Base-by-base conservation (phyloP, 768 basidiomycete species). In the Trametes cinnabarina region DNA sequence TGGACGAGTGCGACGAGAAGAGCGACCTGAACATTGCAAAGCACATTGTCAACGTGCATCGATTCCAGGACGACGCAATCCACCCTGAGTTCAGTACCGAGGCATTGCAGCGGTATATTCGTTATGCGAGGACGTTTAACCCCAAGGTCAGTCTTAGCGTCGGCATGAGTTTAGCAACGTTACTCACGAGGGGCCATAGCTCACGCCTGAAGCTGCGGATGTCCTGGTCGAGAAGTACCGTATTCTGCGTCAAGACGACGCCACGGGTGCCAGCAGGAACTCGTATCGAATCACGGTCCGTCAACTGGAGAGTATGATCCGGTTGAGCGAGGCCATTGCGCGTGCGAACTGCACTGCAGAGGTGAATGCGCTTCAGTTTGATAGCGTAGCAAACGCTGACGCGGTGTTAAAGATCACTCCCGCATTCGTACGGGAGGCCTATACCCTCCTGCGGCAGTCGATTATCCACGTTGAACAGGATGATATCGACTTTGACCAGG, bases 391-490 rank as follows among this genome's bases (percentile, higher is more conserved):
- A 15, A 5, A 39, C 9, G 19, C 19, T 12, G 6, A 19, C 35
- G 17, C 51, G 49, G 35, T 37, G 23, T 19, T 34, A 10, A 60
- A 96, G 92, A 98, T 99, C 66, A 91, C 84, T 0, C 94, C 96
- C 7, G 88, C 83, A 2, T 95, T 96, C 69, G 96, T 99, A 20
- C 86, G 94, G 39, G 97, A 99, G 73, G 97, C 97, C 2, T 98
- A 91, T 74, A 87, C 85, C 41, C 86, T 99, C 19, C 78, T 99
- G 12, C 86, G 92, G 23, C 95, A 97, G 70, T 98, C 97, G 2
- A 99, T 99, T 73, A 98, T 99, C 66, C 97, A 98, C 68, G 95
- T 99, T 59, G 97, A 99, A 69, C 94, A 98, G 71, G 97, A 99
- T 69, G 96, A 98, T 66, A 87, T 99, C 67, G 94, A 97, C 69